A percentile compares a stretch with the other conserved stretches of the same genome.
Conservation (phyloP, 768 basidiomycete species). For the Terana coerulea region DNA sequence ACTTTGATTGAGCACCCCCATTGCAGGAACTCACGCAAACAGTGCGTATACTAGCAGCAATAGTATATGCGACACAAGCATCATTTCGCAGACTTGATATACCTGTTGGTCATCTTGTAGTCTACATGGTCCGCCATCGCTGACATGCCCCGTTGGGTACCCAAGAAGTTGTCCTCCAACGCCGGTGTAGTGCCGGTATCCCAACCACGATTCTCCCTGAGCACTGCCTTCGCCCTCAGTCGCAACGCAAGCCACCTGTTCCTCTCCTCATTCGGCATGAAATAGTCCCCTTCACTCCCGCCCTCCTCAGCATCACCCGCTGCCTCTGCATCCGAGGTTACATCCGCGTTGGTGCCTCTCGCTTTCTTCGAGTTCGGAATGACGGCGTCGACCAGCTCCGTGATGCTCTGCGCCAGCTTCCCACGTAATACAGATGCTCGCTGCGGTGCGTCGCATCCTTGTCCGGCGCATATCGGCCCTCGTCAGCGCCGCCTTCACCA, state of each 20-base stretch:
- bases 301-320: slow-evolving; percentile 5
- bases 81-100: slow-evolving; percentile 4
- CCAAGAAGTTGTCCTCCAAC: slow-evolving; percentile 25
- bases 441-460: background rate
- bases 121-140: slow-evolving; percentile 28
- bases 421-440: slow-evolving; percentile 8
- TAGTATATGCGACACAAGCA: background rate
- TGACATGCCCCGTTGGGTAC: slow-evolving; percentile 19
- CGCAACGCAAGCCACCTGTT: slow-evolving; percentile 17
- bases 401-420: slow-evolving; percentile 35
- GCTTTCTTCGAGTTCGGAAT: slow-evolving; percentile 22
- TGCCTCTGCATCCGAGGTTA: background rate
- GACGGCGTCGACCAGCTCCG: slow-evolving; percentile 47
- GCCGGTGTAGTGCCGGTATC: slow-evolving; percentile 12
- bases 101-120: slow-evolving; percentile 23
- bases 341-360: no score
- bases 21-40: no score
- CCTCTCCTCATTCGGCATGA: slow-evolving; percentile 11
- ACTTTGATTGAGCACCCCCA: no score
- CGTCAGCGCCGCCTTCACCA: background rate
- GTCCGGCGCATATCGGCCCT: no score
- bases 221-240: slow-evolving; percentile 12
- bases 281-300: slow-evolving; percentile 5
- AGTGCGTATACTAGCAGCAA: background rate
- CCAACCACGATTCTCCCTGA: slow-evolving; percentile 8